phyloP scores from a whole-genome alignment of 305 asterid species.

The Fraxinus velutina region DNA sequence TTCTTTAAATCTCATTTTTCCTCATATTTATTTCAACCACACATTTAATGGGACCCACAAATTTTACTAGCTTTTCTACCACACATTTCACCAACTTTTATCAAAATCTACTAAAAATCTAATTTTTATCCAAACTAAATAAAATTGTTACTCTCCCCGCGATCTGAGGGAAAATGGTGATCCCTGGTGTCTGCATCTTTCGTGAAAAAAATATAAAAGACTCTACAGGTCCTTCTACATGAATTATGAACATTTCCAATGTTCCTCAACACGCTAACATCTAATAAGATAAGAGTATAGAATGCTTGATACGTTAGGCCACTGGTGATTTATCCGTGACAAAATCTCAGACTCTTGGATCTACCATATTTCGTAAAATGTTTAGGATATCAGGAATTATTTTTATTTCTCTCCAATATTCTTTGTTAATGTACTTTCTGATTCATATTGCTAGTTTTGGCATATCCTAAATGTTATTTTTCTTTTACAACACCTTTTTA shows the following conservation, averaged over 20 bases:
- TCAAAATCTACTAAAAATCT: not conserved
- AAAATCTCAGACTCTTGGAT: not conserved
- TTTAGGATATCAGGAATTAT: not conserved
- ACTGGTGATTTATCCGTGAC: not conserved
- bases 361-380: not conserved
- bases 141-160: not conserved
- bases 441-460: not conserved
- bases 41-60: not conserved
- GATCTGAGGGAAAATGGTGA: not conserved
- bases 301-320: constrained; percentile 1
- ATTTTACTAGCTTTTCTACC: not conserved
- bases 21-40: not conserved
- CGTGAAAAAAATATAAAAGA: not conserved
- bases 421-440: constrained; percentile 13
- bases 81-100: not conserved
- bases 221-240: not conserved
- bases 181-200: not conserved
- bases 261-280: not conserved
- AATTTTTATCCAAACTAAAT: not conserved
- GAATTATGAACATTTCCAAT: constrained; percentile 4
- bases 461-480: constrained; percentile 16
- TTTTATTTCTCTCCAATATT: not conserved
- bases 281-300: not conserved
- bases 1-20: not conserved
- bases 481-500: constrained; percentile 15